phyloP scores from a whole-genome alignment of 1,284 basidiomycete species.

The Puccinia novopanici region DNA sequence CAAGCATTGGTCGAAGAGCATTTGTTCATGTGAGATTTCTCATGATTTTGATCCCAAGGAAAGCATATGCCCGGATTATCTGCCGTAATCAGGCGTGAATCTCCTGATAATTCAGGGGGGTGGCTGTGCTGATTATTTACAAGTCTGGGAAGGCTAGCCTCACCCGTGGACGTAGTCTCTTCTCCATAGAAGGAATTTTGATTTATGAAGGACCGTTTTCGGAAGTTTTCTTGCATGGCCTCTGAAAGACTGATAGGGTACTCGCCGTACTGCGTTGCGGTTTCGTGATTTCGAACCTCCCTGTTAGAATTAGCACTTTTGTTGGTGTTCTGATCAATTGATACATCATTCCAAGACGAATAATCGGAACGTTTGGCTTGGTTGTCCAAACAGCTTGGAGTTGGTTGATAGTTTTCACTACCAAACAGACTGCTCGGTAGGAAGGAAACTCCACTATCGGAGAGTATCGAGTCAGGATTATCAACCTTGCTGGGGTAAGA shows the following conservation, averaged over 20 bases:
- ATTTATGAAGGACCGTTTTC: not conserved
- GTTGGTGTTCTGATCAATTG: not conserved
- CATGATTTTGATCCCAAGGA: not conserved
- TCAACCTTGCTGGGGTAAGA: not conserved
- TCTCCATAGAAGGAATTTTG: slow-evolving; percentile 3
- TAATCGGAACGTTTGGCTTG: slow-evolving; percentile 8
- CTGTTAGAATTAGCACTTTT: not conserved
- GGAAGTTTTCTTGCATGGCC: not conserved
- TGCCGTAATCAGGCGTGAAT: not conserved
- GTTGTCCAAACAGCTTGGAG: not conserved
- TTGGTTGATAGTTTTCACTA: not conserved
- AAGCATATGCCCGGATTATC: not conserved
- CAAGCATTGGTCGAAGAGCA: not conserved
- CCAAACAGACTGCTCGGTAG: not conserved
- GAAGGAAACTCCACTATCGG: not conserved
- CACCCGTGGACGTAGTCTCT: not conserved
- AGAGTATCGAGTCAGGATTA: not conserved
- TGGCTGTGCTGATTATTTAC: not conserved
- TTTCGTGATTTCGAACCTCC: not conserved
- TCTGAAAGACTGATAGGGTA: not conserved
- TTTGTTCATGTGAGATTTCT: not conserved
- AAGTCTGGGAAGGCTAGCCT: not conserved
- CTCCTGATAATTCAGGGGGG: not conserved
- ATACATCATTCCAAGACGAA: not conserved
- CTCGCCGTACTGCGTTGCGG: not conserved